Evolutionary conservation across 352 stramenopile genomes (phyloP), one percentile per base, ranked within the genome.

Genomic region (Pythium graminicola): DNA sequence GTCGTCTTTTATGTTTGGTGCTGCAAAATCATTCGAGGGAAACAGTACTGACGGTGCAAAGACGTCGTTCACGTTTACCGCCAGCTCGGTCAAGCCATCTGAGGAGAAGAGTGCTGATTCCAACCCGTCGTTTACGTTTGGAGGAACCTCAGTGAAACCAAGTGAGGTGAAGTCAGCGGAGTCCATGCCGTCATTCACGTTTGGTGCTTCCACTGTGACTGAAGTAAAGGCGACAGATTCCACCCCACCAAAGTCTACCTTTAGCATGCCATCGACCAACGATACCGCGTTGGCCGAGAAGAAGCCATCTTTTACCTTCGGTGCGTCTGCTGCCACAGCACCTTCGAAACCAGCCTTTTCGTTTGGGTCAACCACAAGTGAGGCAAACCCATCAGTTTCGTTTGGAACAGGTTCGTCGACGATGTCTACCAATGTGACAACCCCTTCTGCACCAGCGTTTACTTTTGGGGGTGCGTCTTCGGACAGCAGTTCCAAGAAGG

Each of bases 351-450:
- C 69, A 6, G 54, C 63, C 20, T 85, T 88, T 26, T 70, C 60
- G 22, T 88, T 90, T 29, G 72, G 73, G n/a, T 67, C 65, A 31
- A 53, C 65, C 20, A 10, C 36, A 31, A 23, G 29, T 5, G 57
- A 57, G 3, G 40, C 42, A 4, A 72, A 59, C 22, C 64, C 71
- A 28, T 56, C 63, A 24, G 76, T 80, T 36, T 70, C 72, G 16
- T 83, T 81, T 53, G 56, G 60, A 47, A 19, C 23, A 17, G 31
- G 23, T 16, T n/a, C 43, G 9, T n/a, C 48, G 24, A 57, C 50
- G 17, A 35, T 29, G 6, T 42, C 50, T 6, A 49, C n/a, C 40
- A 50, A 19, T 9, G 38, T 36, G 6, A n/a, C 44, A 5, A 29
- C 40, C 17, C 23, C 29, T 3, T 23, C 53, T 11, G 20, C 41